These are phyloP conservation scores for Fusarium burgessii DNA, from an alignment of 2,329 filamentous ascomycete genomes.

Conservation along the genomic window DNA sequence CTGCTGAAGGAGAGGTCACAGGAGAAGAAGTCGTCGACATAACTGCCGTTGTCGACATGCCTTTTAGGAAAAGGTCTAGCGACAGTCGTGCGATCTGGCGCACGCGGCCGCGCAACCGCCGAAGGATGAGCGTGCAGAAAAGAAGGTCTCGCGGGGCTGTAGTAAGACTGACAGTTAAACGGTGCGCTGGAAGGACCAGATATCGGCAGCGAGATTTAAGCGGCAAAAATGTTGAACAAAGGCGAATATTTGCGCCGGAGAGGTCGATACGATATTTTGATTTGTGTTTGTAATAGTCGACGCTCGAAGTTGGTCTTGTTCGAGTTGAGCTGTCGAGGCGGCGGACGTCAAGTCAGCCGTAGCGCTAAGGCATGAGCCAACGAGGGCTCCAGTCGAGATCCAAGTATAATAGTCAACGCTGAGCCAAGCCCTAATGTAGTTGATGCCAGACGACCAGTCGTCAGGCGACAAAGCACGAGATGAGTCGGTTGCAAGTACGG, in stretches of 20 bases:
- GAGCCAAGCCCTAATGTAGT: slow-evolving; percentile 49
- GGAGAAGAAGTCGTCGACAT: slow-evolving; percentile 69
- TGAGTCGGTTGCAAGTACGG: slow-evolving; percentile 34
- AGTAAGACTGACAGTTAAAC: slow-evolving; percentile 37
- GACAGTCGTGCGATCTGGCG: slow-evolving; percentile 49
- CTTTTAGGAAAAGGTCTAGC: slow-evolving; percentile 41
- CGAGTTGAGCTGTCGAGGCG: slow-evolving; percentile 33
- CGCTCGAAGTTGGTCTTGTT: slow-evolving; percentile 21
- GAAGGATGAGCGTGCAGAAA: slow-evolving; percentile 34
- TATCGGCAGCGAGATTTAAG: slow-evolving; percentile 28
- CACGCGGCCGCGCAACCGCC: slow-evolving; percentile 47
- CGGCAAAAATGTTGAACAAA: slow-evolving; percentile 10
- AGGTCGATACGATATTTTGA: slow-evolving; percentile 13
- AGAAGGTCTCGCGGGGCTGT: slow-evolving; percentile 38
- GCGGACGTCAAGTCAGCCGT: slow-evolving; percentile 46
- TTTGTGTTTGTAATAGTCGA: slow-evolving; percentile 27
- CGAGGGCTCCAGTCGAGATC: slow-evolving; percentile 43
- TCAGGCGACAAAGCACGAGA: slow-evolving; percentile 43
- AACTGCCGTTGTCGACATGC: slow-evolving; percentile 60
- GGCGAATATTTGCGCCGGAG: slow-evolving; percentile 31
- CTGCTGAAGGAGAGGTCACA: slow-evolving; percentile 64
- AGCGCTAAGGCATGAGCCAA: slow-evolving; percentile 39
- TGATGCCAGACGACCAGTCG: slow-evolving; percentile 49
- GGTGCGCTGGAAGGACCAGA: slow-evolving; percentile 16
- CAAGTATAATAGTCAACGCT: slow-evolving; percentile 34